phyloP scores from a whole-genome alignment of 768 basidiomycete species.

The Chalciporus pseudorubinellus region DNA sequence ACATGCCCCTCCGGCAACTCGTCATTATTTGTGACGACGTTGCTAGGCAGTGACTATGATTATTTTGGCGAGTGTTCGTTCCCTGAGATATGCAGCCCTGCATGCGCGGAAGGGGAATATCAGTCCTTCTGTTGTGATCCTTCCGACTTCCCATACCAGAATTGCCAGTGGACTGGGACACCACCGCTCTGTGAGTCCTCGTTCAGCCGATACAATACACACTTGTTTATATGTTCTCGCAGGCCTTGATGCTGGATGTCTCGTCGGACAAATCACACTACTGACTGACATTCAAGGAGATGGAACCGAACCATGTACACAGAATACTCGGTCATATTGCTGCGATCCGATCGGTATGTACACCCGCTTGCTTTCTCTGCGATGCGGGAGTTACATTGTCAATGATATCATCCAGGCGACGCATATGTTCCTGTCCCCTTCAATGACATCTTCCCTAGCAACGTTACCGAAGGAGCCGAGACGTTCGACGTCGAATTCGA shows the following conservation, averaged over 20 bases:
- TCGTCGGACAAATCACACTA: background rate
- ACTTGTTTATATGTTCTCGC: no score
- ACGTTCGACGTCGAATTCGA: background rate
- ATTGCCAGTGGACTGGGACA: background rate
- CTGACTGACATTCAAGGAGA: background rate
- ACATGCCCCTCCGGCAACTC: background rate
- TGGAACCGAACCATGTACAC: background rate
- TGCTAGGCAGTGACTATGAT: background rate
- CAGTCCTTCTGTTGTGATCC: background rate
- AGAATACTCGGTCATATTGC: background rate
- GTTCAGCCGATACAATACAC: no score
- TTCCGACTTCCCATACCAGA: background rate
- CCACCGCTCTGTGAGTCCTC: background rate
- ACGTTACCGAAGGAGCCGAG: background rate
- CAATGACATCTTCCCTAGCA: background rate
- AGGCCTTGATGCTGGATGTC: background rate
- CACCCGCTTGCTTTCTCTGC: no score
- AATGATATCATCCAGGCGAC: background rate
- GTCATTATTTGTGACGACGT: background rate
- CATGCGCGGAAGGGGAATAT: background rate
- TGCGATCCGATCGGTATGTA: background rate
- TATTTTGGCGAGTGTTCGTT: no score
- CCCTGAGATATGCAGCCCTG: no score
- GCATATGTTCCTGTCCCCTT: background rate
- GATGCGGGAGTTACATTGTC: no score